Base-by-base conservation (phyloP, 169 alveolate species). In the Eimeria mitis region DNA sequence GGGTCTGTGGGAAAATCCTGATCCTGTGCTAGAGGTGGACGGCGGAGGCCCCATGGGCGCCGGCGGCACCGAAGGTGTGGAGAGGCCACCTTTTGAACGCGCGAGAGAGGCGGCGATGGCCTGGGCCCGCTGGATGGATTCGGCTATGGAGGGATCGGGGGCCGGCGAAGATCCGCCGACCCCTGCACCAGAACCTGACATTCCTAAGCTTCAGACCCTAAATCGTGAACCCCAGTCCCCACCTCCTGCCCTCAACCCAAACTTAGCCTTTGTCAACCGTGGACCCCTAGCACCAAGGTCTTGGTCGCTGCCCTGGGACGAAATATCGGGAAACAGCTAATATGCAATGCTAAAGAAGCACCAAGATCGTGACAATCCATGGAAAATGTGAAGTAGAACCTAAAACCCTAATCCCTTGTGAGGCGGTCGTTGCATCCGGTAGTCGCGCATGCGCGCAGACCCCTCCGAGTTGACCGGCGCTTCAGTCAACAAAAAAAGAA, bases 101-200 rank as follows among this genome's bases (percentile, higher is more conserved):
- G 94, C 94, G 78, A 87, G 94, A 28, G 94, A 87, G 44, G 94
- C 94, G 6, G 94, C 94, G 34, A 87, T 61, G 13, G 94, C 94
- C 83, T 87, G 94, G 49, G 94, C 94, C 70, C 94, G 52, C 83
- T 87, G 94, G 44, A 87, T 61, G 68, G 94, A 87, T 83, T 87
- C 94, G 14, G 94, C 94, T 1, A 87, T 87, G 49, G 94, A 87
- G 56, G 94, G 83, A 44, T 87, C 94, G 40, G 94, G 65, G 70
- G 65, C 71, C 42, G 94, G 94, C 65, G 83, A 52, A 28, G 94
- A 40, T 65, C 83, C 94, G 31, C 94, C 56, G 13, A 61, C 94
- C 34, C 61, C 83, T 37, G 83, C 31, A 52, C 94, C 83, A 23
- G 94, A 87, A 25, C 83, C 79, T 54, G 94, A 87, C 94, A 87